phyloP scores from a whole-genome alignment of 1,284 basidiomycete species.

The Phellinidium pouzarii region DNA sequence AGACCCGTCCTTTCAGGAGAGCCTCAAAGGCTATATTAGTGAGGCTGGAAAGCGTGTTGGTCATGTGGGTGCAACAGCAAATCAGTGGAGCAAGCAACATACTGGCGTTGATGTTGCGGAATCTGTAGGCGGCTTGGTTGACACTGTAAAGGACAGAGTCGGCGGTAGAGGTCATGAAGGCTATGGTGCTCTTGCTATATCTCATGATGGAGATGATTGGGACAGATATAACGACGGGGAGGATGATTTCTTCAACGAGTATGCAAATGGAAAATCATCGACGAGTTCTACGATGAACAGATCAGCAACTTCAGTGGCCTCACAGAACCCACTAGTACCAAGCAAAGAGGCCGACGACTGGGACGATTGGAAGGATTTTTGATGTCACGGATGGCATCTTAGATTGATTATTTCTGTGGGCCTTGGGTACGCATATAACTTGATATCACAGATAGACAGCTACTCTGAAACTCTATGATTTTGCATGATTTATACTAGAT shows the following conservation, averaged over 20 bases:
- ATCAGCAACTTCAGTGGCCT: background rate
- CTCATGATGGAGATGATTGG: constrained; percentile 16
- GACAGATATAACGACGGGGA: constrained; percentile 16
- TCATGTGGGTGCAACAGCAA: constrained; percentile 51
- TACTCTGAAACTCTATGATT: too few species aligned
- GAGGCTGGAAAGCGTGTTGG: constrained; percentile 61
- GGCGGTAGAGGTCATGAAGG: constrained; percentile 16
- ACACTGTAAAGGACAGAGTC: constrained; percentile 16
- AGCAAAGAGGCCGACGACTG: constrained; percentile 18
- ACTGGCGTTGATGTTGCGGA: constrained; percentile 77
- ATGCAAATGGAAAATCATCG: constrained; percentile 5
- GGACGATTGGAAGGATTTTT: constrained; percentile 18
- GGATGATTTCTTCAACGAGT: constrained; percentile 17
- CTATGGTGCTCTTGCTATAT: constrained; percentile 16
- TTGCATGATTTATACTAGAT: too few species aligned
- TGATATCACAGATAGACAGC: background rate
- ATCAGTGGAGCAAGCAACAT: constrained; percentile 64
- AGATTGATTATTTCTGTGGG: background rate
- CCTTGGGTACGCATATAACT: background rate
- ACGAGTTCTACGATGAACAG: background rate
- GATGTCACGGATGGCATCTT: background rate
- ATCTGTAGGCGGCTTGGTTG: constrained; percentile 44
- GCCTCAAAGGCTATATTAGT: constrained; percentile 59
- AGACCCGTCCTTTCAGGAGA: constrained; percentile 72
- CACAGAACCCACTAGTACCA: background rate